Conservation (phyloP, 2,329 filamentous ascomycete genomes). For the Penicillium sp. region DNA sequence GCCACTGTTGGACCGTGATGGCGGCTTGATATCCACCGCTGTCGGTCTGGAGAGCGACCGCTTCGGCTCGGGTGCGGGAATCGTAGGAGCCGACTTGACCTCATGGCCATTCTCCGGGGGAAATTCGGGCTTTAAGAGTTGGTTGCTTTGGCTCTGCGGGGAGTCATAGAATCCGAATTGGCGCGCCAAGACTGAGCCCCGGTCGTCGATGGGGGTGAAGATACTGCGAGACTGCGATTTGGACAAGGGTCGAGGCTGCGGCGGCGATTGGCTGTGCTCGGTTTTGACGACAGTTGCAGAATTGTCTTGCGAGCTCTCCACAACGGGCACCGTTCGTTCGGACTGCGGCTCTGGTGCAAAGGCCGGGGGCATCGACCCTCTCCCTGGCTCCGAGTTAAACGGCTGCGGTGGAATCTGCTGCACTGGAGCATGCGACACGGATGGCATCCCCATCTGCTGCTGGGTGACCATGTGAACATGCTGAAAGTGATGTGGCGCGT, state of each 20-base stretch:
- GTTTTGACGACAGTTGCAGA: conserved; percentile 36
- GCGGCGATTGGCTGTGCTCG: conserved; percentile 42
- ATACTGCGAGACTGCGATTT: conserved; percentile 86
- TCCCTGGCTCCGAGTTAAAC: conserved; percentile 70
- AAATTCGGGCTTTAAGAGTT: conserved; percentile 31
- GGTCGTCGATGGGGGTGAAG: conserved; percentile 95
- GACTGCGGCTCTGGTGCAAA: conserved; percentile 54
- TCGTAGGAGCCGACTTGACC: conserved; percentile 57
- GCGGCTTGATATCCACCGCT: conserved; percentile 64
- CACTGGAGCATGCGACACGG: conserved; percentile 36
- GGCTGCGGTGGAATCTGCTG: conserved; percentile 58
- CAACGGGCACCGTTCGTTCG: conserved; percentile 55
- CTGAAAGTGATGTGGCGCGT: conserved; percentile 38
- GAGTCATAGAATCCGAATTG: conserved; percentile 62
- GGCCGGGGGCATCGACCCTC: conserved; percentile 66
- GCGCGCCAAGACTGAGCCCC: conserved; percentile 77
- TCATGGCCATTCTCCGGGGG: conserved; percentile 41
- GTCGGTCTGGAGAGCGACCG: conserved; percentile 53
- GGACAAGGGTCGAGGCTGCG: conserved; percentile 57
- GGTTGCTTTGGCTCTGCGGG: conserved; percentile 40
- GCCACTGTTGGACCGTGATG: conserved; percentile 71
- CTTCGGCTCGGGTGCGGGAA: conserved; percentile 43
- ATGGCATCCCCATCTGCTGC: conserved; percentile 26
- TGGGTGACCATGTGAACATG: conserved; percentile 32
- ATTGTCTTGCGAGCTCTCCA: conserved; percentile 52